phyloP scores from a whole-genome alignment of 495 filamentous ascomycete genomes.

The Penicillium bialowiezense region DNA sequence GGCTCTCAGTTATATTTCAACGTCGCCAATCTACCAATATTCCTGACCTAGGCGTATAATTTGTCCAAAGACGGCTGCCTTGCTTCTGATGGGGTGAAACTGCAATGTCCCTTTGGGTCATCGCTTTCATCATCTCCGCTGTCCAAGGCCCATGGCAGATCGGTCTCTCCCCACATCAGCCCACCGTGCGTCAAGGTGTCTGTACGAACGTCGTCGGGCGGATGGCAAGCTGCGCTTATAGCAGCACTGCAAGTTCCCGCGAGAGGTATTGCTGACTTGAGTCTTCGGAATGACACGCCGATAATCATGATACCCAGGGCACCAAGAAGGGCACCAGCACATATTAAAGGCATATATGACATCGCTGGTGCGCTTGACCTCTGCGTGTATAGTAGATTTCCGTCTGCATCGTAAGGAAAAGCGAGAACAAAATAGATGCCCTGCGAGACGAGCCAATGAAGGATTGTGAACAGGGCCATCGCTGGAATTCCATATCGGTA shows the following conservation, averaged over 20 bases:
- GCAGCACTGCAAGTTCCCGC: constrained; percentile 41
- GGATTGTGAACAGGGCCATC: constrained; percentile 14
- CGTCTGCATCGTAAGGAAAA: constrained; percentile 12
- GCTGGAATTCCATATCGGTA: constrained; percentile 36
- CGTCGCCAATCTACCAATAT: too few relatives aligned
- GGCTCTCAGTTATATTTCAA: too few relatives aligned
- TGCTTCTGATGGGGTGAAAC: constrained; percentile 7
- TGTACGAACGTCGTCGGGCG: background rate
- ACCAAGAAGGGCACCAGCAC: constrained; percentile 24
- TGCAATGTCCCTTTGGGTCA: constrained; percentile 9
- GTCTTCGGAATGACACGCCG: constrained; percentile 21
- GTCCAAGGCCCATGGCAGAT: background rate
- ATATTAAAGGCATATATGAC: constrained; percentile 29
- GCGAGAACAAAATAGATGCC: constrained; percentile 31
- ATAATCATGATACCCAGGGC: too few relatives aligned
- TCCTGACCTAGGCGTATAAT: too few relatives aligned
- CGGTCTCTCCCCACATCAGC: constrained; percentile 12
- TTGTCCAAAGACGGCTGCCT: constrained; percentile 8
- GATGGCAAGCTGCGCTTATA: constrained; percentile 38
- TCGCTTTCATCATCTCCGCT: background rate
- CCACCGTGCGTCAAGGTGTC: background rate
- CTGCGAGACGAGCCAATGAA: constrained; percentile 46
- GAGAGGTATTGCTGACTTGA: constrained; percentile 36
- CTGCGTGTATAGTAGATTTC: constrained; percentile 9
- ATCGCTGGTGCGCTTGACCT: too few relatives aligned